Conservation (phyloP, 1,284 basidiomycete species). For the Ceratobasidium sp. region DNA sequence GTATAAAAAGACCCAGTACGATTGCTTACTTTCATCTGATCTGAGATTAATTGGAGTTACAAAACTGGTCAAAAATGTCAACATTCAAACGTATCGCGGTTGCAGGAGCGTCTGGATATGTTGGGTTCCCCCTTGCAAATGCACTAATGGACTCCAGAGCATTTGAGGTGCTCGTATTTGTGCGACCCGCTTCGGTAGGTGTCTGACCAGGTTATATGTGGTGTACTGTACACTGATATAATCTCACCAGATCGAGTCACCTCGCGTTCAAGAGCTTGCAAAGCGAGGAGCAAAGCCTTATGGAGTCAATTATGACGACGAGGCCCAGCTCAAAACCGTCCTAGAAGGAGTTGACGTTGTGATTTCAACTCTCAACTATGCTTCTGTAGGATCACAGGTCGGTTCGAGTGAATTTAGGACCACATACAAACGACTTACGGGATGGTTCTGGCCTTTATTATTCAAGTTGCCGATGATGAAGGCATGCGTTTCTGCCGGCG, state of each 20-base stretch:
- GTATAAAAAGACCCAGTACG: too few species aligned
- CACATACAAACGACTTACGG: too few species aligned
- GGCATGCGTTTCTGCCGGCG: slow-evolving; percentile 28
- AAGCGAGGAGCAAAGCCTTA: slow-evolving; percentile 25
- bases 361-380: slow-evolving; percentile 24
- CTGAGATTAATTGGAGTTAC: too few species aligned
- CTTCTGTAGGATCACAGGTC: too few species aligned
- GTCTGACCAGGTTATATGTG: neutral
- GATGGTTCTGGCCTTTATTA: too few species aligned
- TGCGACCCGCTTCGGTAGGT: slow-evolving; percentile 36
- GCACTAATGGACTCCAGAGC: slow-evolving; percentile 26
- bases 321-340: neutral
- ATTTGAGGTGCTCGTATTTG: slow-evolving; percentile 40
- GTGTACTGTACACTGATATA: too few species aligned
- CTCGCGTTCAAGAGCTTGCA: neutral
- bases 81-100: slow-evolving; percentile 40
- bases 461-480: slow-evolving; percentile 19
- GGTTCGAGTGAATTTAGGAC: too few species aligned
- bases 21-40: too few species aligned
- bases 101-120: slow-evolving; percentile 46
- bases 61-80: too few species aligned
- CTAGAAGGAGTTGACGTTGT: slow-evolving; percentile 32
- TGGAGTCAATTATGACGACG: slow-evolving; percentile 24
- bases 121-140: slow-evolving; percentile 40
- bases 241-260: too few species aligned